phyloP scores from a whole-genome alignment of 1,284 basidiomycete species.

The Tranzscheliella williamsii region DNA sequence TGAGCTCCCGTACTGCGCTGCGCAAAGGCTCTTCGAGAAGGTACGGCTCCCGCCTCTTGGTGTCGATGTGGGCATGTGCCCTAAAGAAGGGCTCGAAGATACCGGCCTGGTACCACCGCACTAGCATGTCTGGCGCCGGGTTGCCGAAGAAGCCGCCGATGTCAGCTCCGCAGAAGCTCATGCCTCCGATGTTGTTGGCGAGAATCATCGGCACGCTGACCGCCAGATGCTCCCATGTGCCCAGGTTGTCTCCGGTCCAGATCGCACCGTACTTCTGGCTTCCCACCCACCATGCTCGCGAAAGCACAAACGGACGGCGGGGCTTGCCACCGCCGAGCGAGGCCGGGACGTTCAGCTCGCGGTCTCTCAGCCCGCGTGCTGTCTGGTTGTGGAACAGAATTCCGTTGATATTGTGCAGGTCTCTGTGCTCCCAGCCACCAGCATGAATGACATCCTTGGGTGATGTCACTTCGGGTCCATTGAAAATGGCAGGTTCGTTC shows the following conservation, averaged over 20 bases:
- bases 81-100: slow-evolving; percentile 97
- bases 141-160: slow-evolving; percentile 99
- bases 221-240: slow-evolving; percentile 95
- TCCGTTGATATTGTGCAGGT: slow-evolving; percentile 85
- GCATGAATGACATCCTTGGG: slow-evolving; percentile 89
- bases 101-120: slow-evolving; percentile 96
- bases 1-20: slow-evolving; percentile 75
- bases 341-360: slow-evolving; percentile 69
- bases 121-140: slow-evolving; percentile 88
- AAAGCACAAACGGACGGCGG: slow-evolving; percentile 81
- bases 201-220: slow-evolving; percentile 93
- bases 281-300: slow-evolving; percentile 91
- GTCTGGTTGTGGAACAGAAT: slow-evolving; percentile 73
- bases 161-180: slow-evolving; percentile 90
- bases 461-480: slow-evolving; percentile 97
- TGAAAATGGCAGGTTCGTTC: slow-evolving; percentile 99
- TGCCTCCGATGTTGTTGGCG: slow-evolving; percentile 86
- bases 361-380: slow-evolving; percentile 75
- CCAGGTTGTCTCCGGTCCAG: slow-evolving; percentile 98
- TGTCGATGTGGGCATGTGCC: slow-evolving; percentile 96
- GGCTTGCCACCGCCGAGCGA: slow-evolving; percentile 64
- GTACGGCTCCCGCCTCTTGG: slow-evolving; percentile 94
- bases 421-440: slow-evolving; percentile 95
- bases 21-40: slow-evolving; percentile 86
- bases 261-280: slow-evolving; percentile 94